Evolutionary conservation across 2,329 filamentous ascomycete genomes (phyloP).

Genomic region (Phialemoniopsis sp.): DNA sequence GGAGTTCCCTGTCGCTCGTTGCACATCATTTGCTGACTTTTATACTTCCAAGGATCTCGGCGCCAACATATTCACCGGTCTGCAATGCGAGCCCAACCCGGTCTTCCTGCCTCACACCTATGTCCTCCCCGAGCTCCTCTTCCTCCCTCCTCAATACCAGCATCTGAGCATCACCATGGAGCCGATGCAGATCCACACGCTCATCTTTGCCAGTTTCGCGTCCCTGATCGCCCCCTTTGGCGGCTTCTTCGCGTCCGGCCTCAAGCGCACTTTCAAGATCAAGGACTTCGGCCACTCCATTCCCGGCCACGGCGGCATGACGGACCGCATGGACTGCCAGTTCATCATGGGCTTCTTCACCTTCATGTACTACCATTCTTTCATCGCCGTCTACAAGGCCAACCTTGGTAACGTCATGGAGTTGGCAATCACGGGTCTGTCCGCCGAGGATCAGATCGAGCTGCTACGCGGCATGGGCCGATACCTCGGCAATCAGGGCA

Average conservation of each 20-base stretch:
- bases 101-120: conserved; percentile 81
- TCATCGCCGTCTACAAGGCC: conserved; percentile 85
- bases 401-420: conserved; percentile 86
- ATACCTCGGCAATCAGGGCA: conserved; percentile 63
- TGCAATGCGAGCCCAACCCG: conserved; percentile 86
- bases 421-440: conserved; percentile 84
- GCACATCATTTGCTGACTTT: conserved; percentile 9
- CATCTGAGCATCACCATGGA: conserved; percentile 68
- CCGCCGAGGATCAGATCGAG: conserved; percentile 84
- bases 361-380: conserved; percentile 98
- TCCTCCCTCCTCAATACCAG: conserved; percentile 50
- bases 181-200: conserved; percentile 90
- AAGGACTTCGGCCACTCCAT: conserved; percentile 99
- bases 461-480: conserved; percentile 61
- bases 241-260: conserved; percentile 94
- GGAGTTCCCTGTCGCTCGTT: neutral
- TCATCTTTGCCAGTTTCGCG: conserved; percentile 87
- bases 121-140: conserved; percentile 67
- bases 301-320: conserved; percentile 95
- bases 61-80: conserved; percentile 85
- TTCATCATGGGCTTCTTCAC: conserved; percentile 99
- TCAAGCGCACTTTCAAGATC: conserved; percentile 99
- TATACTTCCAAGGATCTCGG: conserved; percentile 65
- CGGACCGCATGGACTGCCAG: conserved; percentile 98
- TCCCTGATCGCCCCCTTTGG: conserved; percentile 96